Conservation (phyloP, 2,329 filamentous ascomycete genomes). For the Aspergillus intermedius region DNA sequence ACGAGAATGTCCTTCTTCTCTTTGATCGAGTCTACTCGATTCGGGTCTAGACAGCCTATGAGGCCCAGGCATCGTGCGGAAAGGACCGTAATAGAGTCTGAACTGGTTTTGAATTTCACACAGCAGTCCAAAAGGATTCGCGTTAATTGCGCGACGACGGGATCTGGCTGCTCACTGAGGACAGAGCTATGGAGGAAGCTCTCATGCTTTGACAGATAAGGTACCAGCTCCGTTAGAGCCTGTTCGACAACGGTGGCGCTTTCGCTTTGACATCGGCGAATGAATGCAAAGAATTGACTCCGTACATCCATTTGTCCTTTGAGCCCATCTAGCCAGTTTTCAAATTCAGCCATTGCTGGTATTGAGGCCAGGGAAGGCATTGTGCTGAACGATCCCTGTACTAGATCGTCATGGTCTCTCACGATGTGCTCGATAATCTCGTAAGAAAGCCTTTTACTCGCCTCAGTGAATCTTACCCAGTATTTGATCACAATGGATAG, state of each 20-base stretch:
- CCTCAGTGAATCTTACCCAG: conserved; percentile 62
- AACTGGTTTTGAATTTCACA: conserved; percentile 66
- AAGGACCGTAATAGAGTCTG: conserved; percentile 61
- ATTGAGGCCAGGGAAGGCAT: conserved; percentile 73
- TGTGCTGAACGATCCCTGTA: conserved; percentile 63
- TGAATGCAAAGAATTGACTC: conserved; percentile 64
- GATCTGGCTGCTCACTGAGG: conserved; percentile 75
- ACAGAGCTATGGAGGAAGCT: conserved; percentile 71
- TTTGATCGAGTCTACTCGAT: conserved; percentile 72
- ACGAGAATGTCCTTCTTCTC: conserved; percentile 80
- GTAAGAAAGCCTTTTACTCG: conserved; percentile 55
- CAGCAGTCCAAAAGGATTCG: conserved; percentile 79
- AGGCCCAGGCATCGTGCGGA: conserved; percentile 79
- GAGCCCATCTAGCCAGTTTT: conserved; percentile 57
- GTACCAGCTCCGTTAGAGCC: conserved; percentile 68
- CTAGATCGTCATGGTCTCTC: conserved; percentile 52
- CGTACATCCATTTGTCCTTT: conserved; percentile 60
- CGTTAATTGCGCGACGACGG: conserved; percentile 63
- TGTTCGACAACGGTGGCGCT: conserved; percentile 79
- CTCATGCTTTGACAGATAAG: conserved; percentile 67
- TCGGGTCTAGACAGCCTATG: conserved; percentile 86
- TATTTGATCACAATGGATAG: conserved; percentile 80
- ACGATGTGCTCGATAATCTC: conserved; percentile 61
- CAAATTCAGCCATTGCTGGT: conserved; percentile 60
- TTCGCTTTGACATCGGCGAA: conserved; percentile 70